A percentile compares a stretch with the other conserved stretches of the same genome.
Conservation (phyloP, 176 grass and related monocot species). For the Oryza meyeriana region DNA sequence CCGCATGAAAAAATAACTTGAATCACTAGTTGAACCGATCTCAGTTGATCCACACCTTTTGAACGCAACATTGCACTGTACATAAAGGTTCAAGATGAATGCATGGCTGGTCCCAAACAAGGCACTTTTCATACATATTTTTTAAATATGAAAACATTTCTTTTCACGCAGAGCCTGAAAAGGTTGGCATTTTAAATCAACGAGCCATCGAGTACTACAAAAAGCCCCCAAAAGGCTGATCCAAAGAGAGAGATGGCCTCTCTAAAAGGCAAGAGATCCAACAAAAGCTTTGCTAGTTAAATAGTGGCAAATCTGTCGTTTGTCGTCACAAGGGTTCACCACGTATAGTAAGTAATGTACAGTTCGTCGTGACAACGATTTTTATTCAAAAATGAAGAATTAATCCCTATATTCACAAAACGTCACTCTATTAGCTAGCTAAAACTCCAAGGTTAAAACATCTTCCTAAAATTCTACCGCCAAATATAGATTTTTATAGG, state of each 20-base stretch:
- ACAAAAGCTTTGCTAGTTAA: constrained; percentile 8
- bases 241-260: not conserved
- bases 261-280: constrained; percentile 20
- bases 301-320: not conserved
- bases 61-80: not conserved
- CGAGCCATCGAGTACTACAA: constrained; percentile 19
- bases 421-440: not conserved
- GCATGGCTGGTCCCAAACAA: not conserved
- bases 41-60: not conserved
- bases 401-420: not conserved
- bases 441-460: not conserved
- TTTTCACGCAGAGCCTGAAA: not conserved
- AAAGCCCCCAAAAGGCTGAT: not conserved
- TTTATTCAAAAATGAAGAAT: not conserved
- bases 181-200: constrained; percentile 16
- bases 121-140: not conserved
- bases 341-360: not conserved
- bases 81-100: not conserved
- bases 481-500: no score
- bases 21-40: not conserved
- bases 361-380: not conserved
- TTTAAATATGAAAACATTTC: not conserved
- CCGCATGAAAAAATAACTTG: not conserved
- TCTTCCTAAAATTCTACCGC: no score
- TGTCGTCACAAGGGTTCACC: not conserved